Percentiles rank a stretch among this genome's conserved stretches.
Conservation (phyloP, 192 early-diverging fungal genomes). For the Mortierella antarctica region DNA sequence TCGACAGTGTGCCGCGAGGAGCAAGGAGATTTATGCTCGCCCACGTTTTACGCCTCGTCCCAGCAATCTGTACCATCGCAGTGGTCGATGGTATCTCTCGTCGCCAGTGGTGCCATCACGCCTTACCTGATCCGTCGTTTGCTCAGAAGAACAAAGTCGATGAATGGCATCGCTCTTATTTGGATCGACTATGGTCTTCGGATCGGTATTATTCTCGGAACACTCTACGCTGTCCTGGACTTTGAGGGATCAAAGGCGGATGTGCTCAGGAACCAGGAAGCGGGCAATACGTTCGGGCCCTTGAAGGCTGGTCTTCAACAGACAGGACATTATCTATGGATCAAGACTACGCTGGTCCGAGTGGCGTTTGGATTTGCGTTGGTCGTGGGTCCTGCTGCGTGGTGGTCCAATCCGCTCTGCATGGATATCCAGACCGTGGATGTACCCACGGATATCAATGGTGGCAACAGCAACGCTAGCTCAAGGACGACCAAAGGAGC, state of each 20-base stretch:
- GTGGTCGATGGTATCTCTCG: slow-evolving; percentile 56
- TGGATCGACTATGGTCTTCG: slow-evolving; percentile 70
- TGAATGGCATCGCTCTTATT: slow-evolving; percentile 61
- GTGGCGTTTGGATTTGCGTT: slow-evolving; percentile 65
- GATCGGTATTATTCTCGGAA: slow-evolving; percentile 62
- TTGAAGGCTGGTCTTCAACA: slow-evolving; percentile 19
- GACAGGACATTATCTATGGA: slow-evolving; percentile 37
- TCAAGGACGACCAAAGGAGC: neutral
- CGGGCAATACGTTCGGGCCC: slow-evolving; percentile 40
- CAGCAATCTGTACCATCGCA: slow-evolving; percentile 63
- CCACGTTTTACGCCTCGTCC: slow-evolving; percentile 83
- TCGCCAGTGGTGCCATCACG: slow-evolving; percentile 55
- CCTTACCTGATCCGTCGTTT: slow-evolving; percentile 54
- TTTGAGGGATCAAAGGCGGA: slow-evolving; percentile 45
- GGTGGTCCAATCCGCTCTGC: slow-evolving; percentile 66
- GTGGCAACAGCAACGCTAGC: neutral
- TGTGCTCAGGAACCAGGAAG: slow-evolving; percentile 2
- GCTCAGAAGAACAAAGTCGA: slow-evolving; percentile 62
- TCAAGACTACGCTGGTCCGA: slow-evolving; percentile 62
- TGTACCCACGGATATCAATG: slow-evolving; percentile 3
- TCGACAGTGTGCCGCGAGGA: slow-evolving; percentile 92
- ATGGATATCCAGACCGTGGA: slow-evolving; percentile 59
- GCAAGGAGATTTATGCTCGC: slow-evolving; percentile 79
- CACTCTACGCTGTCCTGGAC: slow-evolving; percentile 68
- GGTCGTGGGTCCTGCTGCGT: slow-evolving; percentile 62